phyloP scores from a whole-genome alignment of 2,329 filamentous ascomycete genomes.

The Stylonectria norvegica region DNA sequence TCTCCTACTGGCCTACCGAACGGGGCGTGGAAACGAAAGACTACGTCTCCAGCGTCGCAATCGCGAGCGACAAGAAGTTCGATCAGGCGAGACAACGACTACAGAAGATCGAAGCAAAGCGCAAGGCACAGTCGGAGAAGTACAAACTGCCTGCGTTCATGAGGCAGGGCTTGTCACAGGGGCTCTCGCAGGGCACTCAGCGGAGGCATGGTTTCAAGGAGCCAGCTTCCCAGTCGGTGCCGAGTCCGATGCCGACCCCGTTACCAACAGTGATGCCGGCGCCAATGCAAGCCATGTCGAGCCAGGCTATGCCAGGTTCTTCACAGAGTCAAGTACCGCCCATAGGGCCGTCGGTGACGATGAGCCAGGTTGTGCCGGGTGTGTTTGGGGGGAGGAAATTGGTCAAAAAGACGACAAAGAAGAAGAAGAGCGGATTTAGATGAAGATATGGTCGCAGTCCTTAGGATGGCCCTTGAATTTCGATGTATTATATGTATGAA shows the following conservation, averaged over 20 bases:
- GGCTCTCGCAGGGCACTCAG: constrained; percentile 12
- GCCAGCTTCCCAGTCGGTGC: constrained; percentile 14
- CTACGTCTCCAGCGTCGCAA: constrained; percentile 39
- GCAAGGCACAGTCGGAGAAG: constrained; percentile 33
- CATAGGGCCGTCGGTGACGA: constrained; percentile 32
- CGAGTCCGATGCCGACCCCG: too few species aligned
- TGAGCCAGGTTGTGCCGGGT: constrained; percentile 46
- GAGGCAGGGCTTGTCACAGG: constrained; percentile 20
- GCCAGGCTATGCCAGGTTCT: constrained; percentile 33
- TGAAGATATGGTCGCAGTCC: too few species aligned
- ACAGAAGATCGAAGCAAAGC: constrained; percentile 32
- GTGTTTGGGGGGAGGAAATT: constrained; percentile 44
- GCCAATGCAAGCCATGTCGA: constrained; percentile 34
- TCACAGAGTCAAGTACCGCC: constrained; percentile 34
- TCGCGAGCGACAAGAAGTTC: constrained; percentile 35
- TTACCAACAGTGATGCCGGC: constrained; percentile 14
- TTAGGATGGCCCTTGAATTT: too few species aligned
- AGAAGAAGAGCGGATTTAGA: constrained; percentile 42
- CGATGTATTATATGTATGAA: too few species aligned
- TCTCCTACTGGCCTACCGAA: constrained; percentile 39
- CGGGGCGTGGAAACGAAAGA: constrained; percentile 32
- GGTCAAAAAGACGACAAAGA: constrained; percentile 43
- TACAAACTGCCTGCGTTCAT: constrained; percentile 30
- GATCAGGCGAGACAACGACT: constrained; percentile 33
- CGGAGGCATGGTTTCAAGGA: constrained; percentile 11